phyloP scores from a whole-genome alignment of 2,329 filamentous ascomycete species.

The Colletotrichum sublineola region DNA sequence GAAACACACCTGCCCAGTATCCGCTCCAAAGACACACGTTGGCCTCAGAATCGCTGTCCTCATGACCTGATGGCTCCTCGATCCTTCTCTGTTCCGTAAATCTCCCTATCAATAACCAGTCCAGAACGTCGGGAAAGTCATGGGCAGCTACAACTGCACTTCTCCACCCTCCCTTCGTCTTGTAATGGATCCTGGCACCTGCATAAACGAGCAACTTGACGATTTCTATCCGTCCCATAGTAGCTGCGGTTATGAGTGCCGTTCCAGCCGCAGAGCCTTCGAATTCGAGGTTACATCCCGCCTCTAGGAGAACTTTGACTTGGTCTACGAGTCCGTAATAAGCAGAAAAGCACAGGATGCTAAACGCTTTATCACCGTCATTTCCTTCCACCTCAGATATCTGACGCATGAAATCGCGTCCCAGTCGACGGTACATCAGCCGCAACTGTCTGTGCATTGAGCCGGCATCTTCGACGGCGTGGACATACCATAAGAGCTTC shows the following conservation, averaged over 20 bases:
- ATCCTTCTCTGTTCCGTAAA: slow-evolving; percentile 20
- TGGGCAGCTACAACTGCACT: neutral
- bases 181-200: slow-evolving; percentile 8
- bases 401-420: neutral
- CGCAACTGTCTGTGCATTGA: neutral
- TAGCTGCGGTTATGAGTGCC: slow-evolving; percentile 12
- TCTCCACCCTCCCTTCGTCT: neutral
- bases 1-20: neutral
- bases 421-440: slow-evolving; percentile 13
- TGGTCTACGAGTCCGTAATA: neutral
- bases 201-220: slow-evolving; percentile 20
- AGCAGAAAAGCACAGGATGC: slow-evolving; percentile 4
- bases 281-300: slow-evolving; percentile 9
- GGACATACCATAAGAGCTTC: neutral
- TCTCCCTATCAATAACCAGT: slow-evolving; percentile 18
- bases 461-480: neutral
- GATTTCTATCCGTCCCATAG: slow-evolving; percentile 4
- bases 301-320: neutral
- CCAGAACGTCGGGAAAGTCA: neutral
- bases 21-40: slow-evolving; percentile 16
- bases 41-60: neutral
- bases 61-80: neutral
- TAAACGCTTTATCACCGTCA: neutral
- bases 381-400: neutral
- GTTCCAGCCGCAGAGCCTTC: slow-evolving; percentile 15